Percentiles rank a stretch among this genome's conserved stretches.
phyloP scores from a whole-genome alignment of 495 filamentous ascomycete genomes.

The Penicillium argentinense region DNA sequence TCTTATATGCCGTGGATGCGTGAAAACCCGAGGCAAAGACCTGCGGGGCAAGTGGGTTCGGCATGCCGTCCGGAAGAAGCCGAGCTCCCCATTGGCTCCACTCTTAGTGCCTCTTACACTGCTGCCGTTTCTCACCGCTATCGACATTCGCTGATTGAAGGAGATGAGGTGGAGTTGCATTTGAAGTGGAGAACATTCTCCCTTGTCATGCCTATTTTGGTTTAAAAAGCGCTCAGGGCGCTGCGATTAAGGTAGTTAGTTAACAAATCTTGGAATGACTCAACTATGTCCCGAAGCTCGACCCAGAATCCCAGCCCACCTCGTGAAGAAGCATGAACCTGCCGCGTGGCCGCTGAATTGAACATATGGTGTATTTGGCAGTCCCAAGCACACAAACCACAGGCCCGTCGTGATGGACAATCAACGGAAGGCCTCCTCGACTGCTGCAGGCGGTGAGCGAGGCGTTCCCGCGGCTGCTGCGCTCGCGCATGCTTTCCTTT shows the following conservation, averaged over 20 bases:
- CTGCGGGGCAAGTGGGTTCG: conserved; percentile 26
- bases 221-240: conserved; percentile 1
- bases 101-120: neutral
- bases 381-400: too few relatives aligned
- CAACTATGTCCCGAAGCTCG: neutral
- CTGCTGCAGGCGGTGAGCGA: too few relatives aligned
- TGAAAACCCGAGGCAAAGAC: conserved; percentile 21
- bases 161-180: neutral
- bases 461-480: too few relatives aligned
- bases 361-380: too few relatives aligned
- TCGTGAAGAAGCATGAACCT: too few relatives aligned
- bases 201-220: conserved; percentile 5
- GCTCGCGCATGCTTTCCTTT: too few relatives aligned
- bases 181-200: conserved; percentile 2
- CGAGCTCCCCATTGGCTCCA: conserved; percentile 29
- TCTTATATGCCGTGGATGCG: conserved; percentile 8
- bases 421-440: too few relatives aligned
- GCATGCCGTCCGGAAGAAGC: conserved; percentile 32
- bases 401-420: too few relatives aligned
- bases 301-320: too few relatives aligned
- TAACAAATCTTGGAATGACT: conserved; percentile 4
- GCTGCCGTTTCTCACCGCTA: neutral
- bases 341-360: too few relatives aligned
- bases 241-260: too few relatives aligned
- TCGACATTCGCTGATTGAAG: conserved; percentile 5